Evolutionary conservation across 371 early-diverging fungal genomes (phyloP), one percentile per base, ranked within the genome.

Genomic region (Funneliformis caledonium): DNA sequence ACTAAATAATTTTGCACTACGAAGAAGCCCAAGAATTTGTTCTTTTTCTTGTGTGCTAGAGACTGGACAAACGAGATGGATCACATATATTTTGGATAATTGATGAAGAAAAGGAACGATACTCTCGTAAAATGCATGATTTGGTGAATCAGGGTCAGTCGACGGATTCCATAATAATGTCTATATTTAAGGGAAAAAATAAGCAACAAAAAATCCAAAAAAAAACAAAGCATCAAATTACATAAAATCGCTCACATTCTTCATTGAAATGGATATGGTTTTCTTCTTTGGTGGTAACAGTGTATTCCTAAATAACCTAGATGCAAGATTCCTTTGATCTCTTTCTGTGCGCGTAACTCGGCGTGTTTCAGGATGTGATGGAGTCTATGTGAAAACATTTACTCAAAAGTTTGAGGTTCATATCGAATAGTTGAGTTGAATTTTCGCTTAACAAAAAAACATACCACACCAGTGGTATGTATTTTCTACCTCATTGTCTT

Each of bases 121-220:
- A 48, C 82, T 83, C 68, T 90, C 89, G 65, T 85, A 81, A 84
- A 91, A 91, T 22, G 89, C 91, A 78, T 86, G 86, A 78, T 89
- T 91, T 59, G 91, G 91, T 26, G 83, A 76, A 16, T 82, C 81
- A 10, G 91, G 89, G 77, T 91, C 91, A 14, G 86, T 84, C 0
- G 90, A 90, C 31, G 91, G 89, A 81, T 91, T 91, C 91, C 91
- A 91, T 7, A 89, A 81, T 42, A 91, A 84, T 2, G 88, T 84
- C 91, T 91, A 22, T 1, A 19, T 37, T 11, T 74, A 26, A 59
- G 33, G 12, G 19, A 4, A 76, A 37, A 45, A 31, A 5, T 26
- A 3, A 42, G 14, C 11, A 26, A 31, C 43, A 70, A 5, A 3
- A 45, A 22, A 37, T n/a, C n/a, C 1, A 19, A n/a, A 26, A 62